A percentile compares a stretch with the other conserved stretches of the same genome.
phyloP scores from a whole-genome alignment of 139 green algal genomes.

The Chlorella sp. region DNA sequence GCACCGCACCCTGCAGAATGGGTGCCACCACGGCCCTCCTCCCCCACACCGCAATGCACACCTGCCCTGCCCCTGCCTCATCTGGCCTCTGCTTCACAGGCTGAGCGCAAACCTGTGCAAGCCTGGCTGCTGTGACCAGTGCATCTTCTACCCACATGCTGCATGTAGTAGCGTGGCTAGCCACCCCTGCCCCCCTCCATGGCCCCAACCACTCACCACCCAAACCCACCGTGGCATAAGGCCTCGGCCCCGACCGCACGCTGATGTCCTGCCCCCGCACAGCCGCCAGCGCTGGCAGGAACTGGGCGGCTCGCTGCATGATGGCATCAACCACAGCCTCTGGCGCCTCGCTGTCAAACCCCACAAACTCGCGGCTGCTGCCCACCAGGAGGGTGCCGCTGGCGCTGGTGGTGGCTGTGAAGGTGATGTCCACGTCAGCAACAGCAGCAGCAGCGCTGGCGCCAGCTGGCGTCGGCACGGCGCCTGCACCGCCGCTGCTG shows the following conservation, averaged over 20 bases:
- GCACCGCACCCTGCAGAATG: neutral
- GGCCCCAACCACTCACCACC: neutral
- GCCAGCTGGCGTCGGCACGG: neutral
- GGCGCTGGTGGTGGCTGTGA: slow-evolving; percentile 78
- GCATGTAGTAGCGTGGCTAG: too few species aligned
- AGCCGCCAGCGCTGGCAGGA: slow-evolving; percentile 61
- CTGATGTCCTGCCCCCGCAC: neutral
- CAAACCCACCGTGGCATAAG: slow-evolving; percentile 53
- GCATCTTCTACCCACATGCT: too few species aligned
- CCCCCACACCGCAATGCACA: too few species aligned
- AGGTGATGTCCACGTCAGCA: slow-evolving; percentile 67
- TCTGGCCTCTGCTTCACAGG: too few species aligned
- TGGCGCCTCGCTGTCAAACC: slow-evolving; percentile 43
- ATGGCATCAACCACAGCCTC: slow-evolving; percentile 64
- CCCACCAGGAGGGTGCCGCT: slow-evolving; percentile 62
- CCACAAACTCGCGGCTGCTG: slow-evolving; percentile 64
- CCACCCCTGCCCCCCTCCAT: neutral
- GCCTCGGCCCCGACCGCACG: slow-evolving; percentile 67
- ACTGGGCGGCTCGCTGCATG: slow-evolving; percentile 58
- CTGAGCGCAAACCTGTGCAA: too few species aligned
- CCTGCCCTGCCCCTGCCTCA: too few species aligned
- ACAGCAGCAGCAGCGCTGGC: neutral
- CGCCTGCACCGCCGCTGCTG: neutral
- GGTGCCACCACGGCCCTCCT: neutral
- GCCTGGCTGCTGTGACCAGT: too few species aligned